Percentiles rank a stretch among this genome's conserved stretches.
Conservation (phyloP, 2,329 filamentous ascomycete species). For the Sporothrix variecibatus region DNA sequence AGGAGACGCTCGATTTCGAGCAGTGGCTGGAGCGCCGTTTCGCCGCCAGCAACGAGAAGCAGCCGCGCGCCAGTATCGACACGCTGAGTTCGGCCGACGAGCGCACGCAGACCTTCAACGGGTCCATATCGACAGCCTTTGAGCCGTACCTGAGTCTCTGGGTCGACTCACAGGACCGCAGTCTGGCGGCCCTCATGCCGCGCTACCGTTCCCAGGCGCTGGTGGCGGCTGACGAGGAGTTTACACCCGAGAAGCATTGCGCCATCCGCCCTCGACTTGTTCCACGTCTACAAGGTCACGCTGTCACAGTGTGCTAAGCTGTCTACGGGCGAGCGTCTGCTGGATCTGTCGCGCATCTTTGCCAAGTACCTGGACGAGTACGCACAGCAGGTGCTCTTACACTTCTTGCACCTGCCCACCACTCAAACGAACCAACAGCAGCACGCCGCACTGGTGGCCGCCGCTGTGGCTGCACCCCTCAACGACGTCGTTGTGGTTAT, state of each 20-base stretch:
- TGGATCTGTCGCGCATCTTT: constrained; percentile 82
- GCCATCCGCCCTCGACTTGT: constrained; percentile 90
- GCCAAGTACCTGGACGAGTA: constrained; percentile 95
- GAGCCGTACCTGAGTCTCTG: constrained; percentile 95
- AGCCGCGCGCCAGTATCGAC: constrained; percentile 78
- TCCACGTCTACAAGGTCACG: constrained; percentile 93
- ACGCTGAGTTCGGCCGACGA: constrained; percentile 81
- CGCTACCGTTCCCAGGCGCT: constrained; percentile 84
- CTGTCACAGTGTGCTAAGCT: constrained; percentile 94
- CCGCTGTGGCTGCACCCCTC: constrained; percentile 50
- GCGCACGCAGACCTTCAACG: constrained; percentile 75
- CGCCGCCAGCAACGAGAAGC: constrained; percentile 40
- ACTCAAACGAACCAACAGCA: background rate
- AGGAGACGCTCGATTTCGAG: constrained; percentile 87
- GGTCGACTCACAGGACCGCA: constrained; percentile 94
- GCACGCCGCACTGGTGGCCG: background rate
- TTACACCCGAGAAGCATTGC: constrained; percentile 88
- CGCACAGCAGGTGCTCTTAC: constrained; percentile 84
- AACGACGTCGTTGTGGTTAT: constrained; percentile 84
- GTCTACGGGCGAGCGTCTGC: constrained; percentile 82
- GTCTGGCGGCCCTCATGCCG: constrained; percentile 80
- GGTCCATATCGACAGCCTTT: constrained; percentile 93
- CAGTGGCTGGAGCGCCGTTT: constrained; percentile 86
- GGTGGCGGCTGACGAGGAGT: constrained; percentile 83
- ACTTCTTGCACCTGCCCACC: constrained; percentile 55